Conservation (phyloP, 805 yeast species). For the Candida lessepsii region DNA sequence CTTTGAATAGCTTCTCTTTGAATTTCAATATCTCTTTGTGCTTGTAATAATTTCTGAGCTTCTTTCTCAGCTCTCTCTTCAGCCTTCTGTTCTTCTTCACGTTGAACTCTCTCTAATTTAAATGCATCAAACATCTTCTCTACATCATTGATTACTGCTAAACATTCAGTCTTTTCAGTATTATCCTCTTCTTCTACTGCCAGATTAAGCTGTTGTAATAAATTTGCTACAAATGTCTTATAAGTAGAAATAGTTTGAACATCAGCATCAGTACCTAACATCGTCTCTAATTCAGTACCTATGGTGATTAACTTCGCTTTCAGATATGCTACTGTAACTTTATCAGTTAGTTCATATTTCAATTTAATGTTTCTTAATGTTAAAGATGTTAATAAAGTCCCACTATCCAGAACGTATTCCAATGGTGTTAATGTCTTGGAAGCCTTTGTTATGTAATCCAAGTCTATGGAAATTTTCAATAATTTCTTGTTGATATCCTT, state of each 20-base stretch:
- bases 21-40: no score
- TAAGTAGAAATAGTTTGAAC: constrained; percentile 43
- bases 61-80: neutral
- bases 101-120: constrained; percentile 27
- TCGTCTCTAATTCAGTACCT: constrained; percentile 58
- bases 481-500: constrained; percentile 45
- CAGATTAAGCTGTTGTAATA: constrained; percentile 55
- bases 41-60: neutral
- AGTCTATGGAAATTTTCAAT: constrained; percentile 41
- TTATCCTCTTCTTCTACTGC: constrained; percentile 55
- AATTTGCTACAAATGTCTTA: constrained; percentile 55
- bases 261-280: constrained; percentile 33
- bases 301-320: constrained; percentile 64
- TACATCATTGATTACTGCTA: constrained; percentile 65
- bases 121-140: constrained; percentile 69
- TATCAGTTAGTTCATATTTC: constrained; percentile 50
- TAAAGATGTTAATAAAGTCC: constrained; percentile 47
- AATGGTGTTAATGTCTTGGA: constrained; percentile 41
- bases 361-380: constrained; percentile 46
- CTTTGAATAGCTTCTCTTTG: no score
- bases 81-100: constrained; percentile 1
- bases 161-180: constrained; percentile 61
- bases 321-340: constrained; percentile 57
- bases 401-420: constrained; percentile 54
- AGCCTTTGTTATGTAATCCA: constrained; percentile 46